A percentile compares a stretch with the other conserved stretches of the same genome.
These are phyloP conservation scores for Insectozyma bohioensis DNA, from an alignment of 1,139 yeast genomes.

Conservation along the genomic window DNA sequence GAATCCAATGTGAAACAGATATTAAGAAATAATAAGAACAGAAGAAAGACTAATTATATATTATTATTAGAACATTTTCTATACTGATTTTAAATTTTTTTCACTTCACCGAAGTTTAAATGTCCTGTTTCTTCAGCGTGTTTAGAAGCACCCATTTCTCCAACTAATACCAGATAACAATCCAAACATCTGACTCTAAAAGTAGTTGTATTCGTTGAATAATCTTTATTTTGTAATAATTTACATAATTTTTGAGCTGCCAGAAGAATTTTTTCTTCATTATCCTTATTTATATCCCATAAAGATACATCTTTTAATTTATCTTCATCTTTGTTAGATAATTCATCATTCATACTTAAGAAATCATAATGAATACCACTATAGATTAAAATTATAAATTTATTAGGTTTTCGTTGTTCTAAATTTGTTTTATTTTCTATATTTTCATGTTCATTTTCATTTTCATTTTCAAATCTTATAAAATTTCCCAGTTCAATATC, in stretches of 20 bases:
- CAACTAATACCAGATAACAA: conserved; percentile 55
- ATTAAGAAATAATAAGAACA: no score
- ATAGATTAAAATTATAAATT: conserved; percentile 57
- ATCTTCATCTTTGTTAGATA: conserved; percentile 23
- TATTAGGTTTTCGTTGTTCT: conserved; percentile 22
- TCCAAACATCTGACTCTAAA: conserved; percentile 59
- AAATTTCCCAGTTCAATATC: conserved; percentile 67
- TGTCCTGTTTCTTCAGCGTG: conserved; percentile 72
- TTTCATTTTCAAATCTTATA: conserved; percentile 52
- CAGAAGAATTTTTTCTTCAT: conserved; percentile 16
- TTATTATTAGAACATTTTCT: no score
- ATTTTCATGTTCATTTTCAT: conserved; percentile 21
- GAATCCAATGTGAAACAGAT: no score
- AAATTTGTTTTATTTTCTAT: no score
- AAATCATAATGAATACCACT: conserved; percentile 80
- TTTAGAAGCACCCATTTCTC: conserved; percentile 65
- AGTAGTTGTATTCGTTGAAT: conserved; percentile 65
- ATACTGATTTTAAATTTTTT: conserved; percentile 1
- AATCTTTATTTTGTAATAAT: conserved; percentile 51
- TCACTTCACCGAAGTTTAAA: conserved; percentile 60
- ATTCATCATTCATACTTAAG: conserved; percentile 39
- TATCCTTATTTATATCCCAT: conserved; percentile 33
- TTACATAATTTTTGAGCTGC: conserved; percentile 31
- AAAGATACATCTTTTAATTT: conserved; percentile 37
- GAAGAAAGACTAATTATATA: no score